Evolutionary conservation across 495 filamentous ascomycete genomes (phyloP), one percentile per base, ranked within the genome.

Genomic region (Thozetella sp.): DNA sequence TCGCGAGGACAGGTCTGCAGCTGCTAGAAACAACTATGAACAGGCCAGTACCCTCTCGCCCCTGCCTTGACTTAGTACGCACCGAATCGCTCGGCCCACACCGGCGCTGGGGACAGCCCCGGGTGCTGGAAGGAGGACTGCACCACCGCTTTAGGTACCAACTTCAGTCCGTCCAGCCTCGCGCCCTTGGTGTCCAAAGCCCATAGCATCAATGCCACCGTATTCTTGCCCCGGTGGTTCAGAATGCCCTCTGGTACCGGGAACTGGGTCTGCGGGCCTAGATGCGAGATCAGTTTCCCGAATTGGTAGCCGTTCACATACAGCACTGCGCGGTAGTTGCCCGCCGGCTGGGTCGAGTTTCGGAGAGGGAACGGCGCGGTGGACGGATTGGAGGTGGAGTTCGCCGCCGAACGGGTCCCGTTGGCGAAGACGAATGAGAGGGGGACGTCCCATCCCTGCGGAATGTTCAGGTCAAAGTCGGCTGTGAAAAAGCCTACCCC

Each of bases 261-360:
- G 69, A 83, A 90, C 55, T 76, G 70, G 6, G 78, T 86, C 75
- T 93, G 90, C 22, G 90, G 91, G 6, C 91, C 91, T 56, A 92
- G 73, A 37, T 92, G 82, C 62, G 82, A 80, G 17, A 74, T 37
- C 6, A 37, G 30, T 15, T 37, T 37, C 6, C 30, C 30, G 30
- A 37, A 37, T 15, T 37, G 88, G 66, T 83, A 93, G 2, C 90
- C 90, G 69, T 93, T 92, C 37, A 93, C 86, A 62, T 77, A 93
- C 17, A 92, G 67, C 75, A 85, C 81, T 2, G 76, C 83, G 1
- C 86, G 77, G 62, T 86, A 90, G 30, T 24, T 71, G 30, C 30
- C 30, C 15, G 15, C 30, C 6, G 30, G 15, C 30, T 37, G 30
- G 30, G 30, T 37, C 30, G 30, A 6, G 30, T 37, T 37, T 6